phyloP scores from a whole-genome alignment of 495 filamentous ascomycete species.

The Penicillium psychrofluorescens region DNA sequence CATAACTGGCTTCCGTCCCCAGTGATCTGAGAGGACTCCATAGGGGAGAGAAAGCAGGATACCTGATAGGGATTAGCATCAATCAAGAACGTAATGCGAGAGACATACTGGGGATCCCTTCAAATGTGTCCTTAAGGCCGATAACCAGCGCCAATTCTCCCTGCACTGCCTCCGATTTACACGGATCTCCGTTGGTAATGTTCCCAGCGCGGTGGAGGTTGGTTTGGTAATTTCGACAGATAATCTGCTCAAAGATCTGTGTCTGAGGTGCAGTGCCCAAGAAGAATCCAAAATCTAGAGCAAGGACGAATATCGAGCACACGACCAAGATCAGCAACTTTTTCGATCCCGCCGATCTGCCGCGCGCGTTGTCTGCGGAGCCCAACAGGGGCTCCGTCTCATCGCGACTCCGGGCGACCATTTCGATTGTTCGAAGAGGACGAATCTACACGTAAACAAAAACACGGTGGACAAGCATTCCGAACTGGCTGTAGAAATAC shows the following conservation, averaged over 20 bases:
- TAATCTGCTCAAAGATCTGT: constrained; percentile 31
- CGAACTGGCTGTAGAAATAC: too few relatives aligned
- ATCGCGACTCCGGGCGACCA: too few relatives aligned
- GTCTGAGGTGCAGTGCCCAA: constrained; percentile 24
- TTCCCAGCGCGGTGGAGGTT: background rate
- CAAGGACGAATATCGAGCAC: constrained; percentile 8
- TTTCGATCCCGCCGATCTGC: background rate
- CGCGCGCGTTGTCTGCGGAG: background rate
- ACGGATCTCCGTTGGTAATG: constrained; percentile 8
- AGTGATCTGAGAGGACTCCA: constrained; percentile 31
- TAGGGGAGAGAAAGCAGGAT: constrained; percentile 26
- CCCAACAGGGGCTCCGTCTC: too few relatives aligned
- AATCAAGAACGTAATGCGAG: background rate
- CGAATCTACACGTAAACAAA: too few relatives aligned
- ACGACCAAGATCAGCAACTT: background rate
- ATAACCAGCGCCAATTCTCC: constrained; percentile 33
- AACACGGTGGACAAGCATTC: too few relatives aligned
- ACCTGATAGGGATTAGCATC: constrained; percentile 8
- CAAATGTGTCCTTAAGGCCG: constrained; percentile 34
- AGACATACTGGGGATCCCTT: constrained; percentile 24
- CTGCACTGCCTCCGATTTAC: constrained; percentile 37
- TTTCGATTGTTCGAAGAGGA: too few relatives aligned
- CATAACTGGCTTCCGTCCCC: constrained; percentile 37
- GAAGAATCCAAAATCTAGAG: constrained; percentile 20
- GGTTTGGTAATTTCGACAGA: constrained; percentile 28